These are phyloP conservation scores for Datura wrightii DNA, from an alignment of 257 asterid species.

Conservation along the genomic window DNA sequence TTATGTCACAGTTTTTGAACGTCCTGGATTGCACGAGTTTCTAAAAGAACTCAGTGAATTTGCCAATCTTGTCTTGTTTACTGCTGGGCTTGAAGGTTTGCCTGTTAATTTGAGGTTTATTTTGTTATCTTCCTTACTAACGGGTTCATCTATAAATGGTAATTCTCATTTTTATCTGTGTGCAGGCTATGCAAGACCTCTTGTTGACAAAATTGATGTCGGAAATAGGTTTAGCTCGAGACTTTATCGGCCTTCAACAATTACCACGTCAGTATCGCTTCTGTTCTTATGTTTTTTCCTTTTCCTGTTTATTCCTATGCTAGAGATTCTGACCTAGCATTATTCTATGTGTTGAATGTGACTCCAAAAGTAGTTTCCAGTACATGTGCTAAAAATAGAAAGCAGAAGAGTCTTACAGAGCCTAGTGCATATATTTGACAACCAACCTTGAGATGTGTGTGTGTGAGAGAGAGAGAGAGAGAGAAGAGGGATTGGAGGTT, in stretches of 20 bases:
- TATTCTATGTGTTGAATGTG: conserved; percentile 3
- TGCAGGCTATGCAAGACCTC: too few species aligned
- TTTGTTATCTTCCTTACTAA: conserved; percentile 15
- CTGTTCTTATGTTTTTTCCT: background rate
- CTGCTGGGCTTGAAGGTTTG: conserved; percentile 99
- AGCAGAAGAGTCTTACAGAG: conserved; percentile 25
- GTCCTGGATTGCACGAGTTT: conserved; percentile 86
- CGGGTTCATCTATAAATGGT: conserved; percentile 32
- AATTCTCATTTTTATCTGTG: conserved; percentile 27
- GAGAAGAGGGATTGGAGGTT: background rate
- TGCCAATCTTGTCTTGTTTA: conserved; percentile 86
- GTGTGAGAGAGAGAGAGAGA: background rate
- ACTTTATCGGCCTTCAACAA: conserved; percentile 90
- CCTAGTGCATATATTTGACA: conserved; percentile 19
- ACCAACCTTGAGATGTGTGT: background rate
- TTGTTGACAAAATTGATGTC: conserved; percentile 87
- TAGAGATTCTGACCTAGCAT: background rate
- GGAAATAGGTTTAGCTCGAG: conserved; percentile 68
- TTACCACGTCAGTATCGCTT: conserved; percentile 77
- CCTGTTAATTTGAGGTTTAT: background rate
- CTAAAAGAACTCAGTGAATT: conserved; percentile 80
- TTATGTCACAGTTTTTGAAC: conserved; percentile 94
- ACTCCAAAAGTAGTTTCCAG: background rate
- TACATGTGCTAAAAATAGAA: background rate
- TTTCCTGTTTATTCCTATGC: conserved; percentile 18